phyloP scores from a whole-genome alignment of 371 early-diverging fungal genomes.

The Mortierella sp. region DNA sequence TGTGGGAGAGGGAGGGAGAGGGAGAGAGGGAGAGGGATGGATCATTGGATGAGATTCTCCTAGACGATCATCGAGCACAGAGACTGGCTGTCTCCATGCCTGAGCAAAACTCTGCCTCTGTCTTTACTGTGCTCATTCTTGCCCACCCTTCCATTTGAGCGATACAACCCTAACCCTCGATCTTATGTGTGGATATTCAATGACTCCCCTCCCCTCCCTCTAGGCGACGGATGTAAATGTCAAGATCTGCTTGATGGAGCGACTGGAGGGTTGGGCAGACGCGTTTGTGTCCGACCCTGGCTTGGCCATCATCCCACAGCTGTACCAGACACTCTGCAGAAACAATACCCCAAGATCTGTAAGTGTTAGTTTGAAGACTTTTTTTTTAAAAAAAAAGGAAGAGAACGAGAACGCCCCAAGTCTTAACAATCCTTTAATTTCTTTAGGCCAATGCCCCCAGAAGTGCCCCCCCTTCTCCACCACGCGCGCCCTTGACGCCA shows the following conservation, averaged over 20 bases:
- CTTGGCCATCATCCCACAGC: conserved; percentile 40
- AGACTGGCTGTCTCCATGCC: neutral
- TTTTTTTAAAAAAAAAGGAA: neutral
- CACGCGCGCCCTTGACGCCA: conserved; percentile 36
- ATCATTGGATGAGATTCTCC: too few relatives aligned
- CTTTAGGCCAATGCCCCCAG: neutral
- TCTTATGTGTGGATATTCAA: too few relatives aligned
- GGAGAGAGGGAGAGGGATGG: neutral
- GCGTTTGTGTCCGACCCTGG: conserved; percentile 39
- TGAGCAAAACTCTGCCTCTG: neutral
- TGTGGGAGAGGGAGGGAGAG: neutral
- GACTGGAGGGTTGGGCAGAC: conserved; percentile 41
- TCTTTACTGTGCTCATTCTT: too few relatives aligned
- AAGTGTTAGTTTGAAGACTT: neutral
- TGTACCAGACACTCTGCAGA: conserved; percentile 32
- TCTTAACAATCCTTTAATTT: neutral
- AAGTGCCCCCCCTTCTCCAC: conserved; percentile 21
- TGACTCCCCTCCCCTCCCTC: too few relatives aligned
- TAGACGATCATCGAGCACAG: neutral
- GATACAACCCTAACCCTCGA: too few relatives aligned
- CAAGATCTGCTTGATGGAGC: conserved; percentile 50
- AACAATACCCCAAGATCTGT: conserved; percentile 41
- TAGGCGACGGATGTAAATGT: conserved; percentile 49
- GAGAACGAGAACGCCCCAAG: neutral
- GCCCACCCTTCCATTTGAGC: too few relatives aligned